These are phyloP conservation scores for Oenanthe sinensis DNA, from an alignment of 129 eudicot genomes.

Conservation along the genomic window DNA sequence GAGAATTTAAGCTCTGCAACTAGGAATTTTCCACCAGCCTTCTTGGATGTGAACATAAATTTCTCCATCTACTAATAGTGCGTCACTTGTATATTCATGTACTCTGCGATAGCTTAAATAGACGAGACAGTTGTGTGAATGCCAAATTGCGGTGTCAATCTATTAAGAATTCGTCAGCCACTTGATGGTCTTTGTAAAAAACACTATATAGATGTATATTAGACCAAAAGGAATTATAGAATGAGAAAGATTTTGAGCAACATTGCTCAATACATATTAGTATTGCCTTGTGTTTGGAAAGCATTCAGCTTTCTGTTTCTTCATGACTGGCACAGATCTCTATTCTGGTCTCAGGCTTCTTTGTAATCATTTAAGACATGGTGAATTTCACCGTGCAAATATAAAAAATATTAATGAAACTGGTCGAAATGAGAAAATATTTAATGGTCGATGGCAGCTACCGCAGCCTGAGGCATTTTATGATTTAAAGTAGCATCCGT, in stretches of 20 bases:
- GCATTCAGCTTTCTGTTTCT: neutral
- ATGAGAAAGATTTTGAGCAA: neutral
- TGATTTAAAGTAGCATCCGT: constrained; percentile 44
- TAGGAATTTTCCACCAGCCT: neutral
- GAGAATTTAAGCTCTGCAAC: neutral
- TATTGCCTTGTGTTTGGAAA: neutral
- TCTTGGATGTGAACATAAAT: neutral
- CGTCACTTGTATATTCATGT: constrained; percentile 2
- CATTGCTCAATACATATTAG: neutral
- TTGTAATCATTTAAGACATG: neutral
- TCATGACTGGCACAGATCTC: neutral
- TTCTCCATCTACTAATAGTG: neutral
- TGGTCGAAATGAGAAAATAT: constrained; percentile 55
- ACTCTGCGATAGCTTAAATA: neutral
- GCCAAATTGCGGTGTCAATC: constrained; percentile 1
- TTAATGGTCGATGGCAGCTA: constrained; percentile 71
- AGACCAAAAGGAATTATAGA: neutral
- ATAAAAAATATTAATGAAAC: constrained; percentile 11
- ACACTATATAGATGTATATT: neutral
- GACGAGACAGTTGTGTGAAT: neutral
- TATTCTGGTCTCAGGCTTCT: neutral
- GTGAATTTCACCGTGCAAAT: neutral
- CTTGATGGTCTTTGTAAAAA: neutral
- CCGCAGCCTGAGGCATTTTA: constrained; percentile 76
- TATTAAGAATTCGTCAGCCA: neutral